Conservation (phyloP, 2,329 filamentous ascomycete species). For the Aaosphaeria pasadenensis region DNA sequence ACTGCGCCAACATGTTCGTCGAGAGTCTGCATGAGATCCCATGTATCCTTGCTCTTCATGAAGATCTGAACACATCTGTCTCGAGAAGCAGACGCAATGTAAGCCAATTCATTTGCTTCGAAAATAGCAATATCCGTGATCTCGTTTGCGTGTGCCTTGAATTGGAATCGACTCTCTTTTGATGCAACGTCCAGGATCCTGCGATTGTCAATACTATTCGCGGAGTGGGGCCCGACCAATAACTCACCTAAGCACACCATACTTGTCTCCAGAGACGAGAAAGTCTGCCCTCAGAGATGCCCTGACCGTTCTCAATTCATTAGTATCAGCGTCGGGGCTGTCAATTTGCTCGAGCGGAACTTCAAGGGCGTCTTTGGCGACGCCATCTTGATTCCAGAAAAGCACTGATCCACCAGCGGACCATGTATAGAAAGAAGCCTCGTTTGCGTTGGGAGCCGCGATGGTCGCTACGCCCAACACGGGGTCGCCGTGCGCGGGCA, state of each 20-base stretch:
- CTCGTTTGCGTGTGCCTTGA: slow-evolving; percentile 83
- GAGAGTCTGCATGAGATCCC: slow-evolving; percentile 85
- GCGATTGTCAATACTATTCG: background rate
- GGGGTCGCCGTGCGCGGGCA: slow-evolving; percentile 57
- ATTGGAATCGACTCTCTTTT: slow-evolving; percentile 62
- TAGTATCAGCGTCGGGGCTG: slow-evolving; percentile 46
- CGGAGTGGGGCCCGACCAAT: background rate
- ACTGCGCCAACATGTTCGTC: slow-evolving; percentile 89
- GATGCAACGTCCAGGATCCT: slow-evolving; percentile 64
- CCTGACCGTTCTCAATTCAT: slow-evolving; percentile 58
- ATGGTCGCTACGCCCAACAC: slow-evolving; percentile 71
- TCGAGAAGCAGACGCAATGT: slow-evolving; percentile 80
- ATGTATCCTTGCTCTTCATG: slow-evolving; percentile 54
- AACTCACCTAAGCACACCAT: slow-evolving; percentile 68
- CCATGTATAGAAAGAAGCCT: slow-evolving; percentile 84
- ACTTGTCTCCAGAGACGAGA: slow-evolving; percentile 80
- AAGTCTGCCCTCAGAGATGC: slow-evolving; percentile 61
- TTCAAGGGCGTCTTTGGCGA: slow-evolving; percentile 60
- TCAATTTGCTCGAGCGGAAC: slow-evolving; percentile 66
- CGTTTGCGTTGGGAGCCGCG: slow-evolving; percentile 55
- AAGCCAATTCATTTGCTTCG: slow-evolving; percentile 59
- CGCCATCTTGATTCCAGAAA: slow-evolving; percentile 77
- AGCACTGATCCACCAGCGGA: slow-evolving; percentile 75
- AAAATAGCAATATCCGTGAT: slow-evolving; percentile 78
- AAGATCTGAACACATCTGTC: slow-evolving; percentile 97